These are phyloP conservation scores for Candida nanaspora DNA, from an alignment of 805 yeast species.

Conservation along the genomic window DNA sequence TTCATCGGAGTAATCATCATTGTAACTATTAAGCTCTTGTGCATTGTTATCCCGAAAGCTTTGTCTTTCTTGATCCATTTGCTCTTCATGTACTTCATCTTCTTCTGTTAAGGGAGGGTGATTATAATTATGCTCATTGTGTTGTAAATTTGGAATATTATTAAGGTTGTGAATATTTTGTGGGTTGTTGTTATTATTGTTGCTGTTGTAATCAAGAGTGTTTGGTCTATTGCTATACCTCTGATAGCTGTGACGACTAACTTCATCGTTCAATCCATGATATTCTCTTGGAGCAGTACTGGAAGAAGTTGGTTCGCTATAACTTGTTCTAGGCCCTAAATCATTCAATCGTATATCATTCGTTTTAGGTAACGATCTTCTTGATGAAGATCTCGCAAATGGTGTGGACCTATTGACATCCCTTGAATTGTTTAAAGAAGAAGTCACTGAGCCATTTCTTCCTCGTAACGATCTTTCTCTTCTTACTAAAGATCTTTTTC, in stretches of 20 bases:
- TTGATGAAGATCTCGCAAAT: slow-evolving; percentile 3
- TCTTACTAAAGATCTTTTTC: slow-evolving; percentile 69
- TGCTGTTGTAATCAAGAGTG: background rate
- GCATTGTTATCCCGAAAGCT: too few species aligned
- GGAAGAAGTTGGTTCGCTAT: background rate
- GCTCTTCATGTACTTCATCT: too few species aligned
- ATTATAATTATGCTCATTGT: background rate
- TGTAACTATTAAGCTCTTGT: too few species aligned
- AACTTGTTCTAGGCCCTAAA: background rate
- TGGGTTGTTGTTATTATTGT: background rate
- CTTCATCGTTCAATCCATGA: slow-evolving; percentile 58
- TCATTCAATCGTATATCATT: slow-evolving; percentile 1
- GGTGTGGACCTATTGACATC: background rate
- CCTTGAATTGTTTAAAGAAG: background rate
- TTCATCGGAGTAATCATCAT: background rate
- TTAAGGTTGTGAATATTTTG: background rate
- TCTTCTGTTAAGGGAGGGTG: too few species aligned
- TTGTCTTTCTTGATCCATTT: too few species aligned
- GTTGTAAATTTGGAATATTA: background rate
- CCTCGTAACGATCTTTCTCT: slow-evolving; percentile 63
- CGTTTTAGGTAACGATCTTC: slow-evolving; percentile 8
- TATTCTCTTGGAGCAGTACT: slow-evolving; percentile 40
- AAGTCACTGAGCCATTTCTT: slow-evolving; percentile 22
- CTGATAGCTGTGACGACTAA: slow-evolving; percentile 9
- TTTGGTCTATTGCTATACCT: slow-evolving; percentile 6